phyloP scores from a whole-genome alignment of 1,284 basidiomycete species.

The Boletus smithii region DNA sequence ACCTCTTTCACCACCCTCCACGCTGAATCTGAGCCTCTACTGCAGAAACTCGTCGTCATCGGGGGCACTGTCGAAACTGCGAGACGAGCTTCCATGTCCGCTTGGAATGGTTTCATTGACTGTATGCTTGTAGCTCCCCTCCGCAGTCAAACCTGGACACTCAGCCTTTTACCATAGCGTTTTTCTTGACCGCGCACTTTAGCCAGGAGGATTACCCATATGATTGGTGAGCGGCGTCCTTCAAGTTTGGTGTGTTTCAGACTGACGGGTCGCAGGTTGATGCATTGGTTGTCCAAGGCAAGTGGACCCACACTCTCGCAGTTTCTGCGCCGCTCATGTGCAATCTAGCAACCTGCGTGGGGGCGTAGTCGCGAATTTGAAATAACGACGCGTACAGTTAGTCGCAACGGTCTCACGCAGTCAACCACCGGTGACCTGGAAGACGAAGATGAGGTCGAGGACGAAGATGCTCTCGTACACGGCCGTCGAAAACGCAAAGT shows the following conservation, averaged over 20 bases:
- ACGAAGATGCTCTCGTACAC: constrained; percentile 50
- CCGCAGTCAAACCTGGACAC: not conserved
- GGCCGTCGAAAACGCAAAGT: constrained; percentile 72
- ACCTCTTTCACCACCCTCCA: not conserved
- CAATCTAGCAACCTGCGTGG: constrained; percentile 74
- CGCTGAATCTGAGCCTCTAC: not conserved
- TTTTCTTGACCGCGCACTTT: constrained; percentile 84
- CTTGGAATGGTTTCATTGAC: constrained; percentile 83
- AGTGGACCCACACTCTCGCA: constrained; percentile 5
- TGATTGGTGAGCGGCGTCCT: constrained; percentile 54
- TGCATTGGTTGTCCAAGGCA: constrained; percentile 83
- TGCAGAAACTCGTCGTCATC: constrained; percentile 73
- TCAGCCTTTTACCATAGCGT: constrained; percentile 47
- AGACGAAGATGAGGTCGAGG: constrained; percentile 65
- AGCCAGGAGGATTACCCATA: constrained; percentile 82
- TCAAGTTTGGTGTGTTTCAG: constrained; percentile 4
- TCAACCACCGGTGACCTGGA: constrained; percentile 71
- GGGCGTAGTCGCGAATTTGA: constrained; percentile 81
- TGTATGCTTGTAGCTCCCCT: constrained; percentile 46
- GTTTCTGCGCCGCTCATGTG: constrained; percentile 16
- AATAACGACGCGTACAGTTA: constrained; percentile 72
- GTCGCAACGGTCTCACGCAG: constrained; percentile 58
- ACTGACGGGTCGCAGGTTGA: constrained; percentile 52
- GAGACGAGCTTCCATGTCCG: constrained; percentile 68
- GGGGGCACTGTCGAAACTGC: constrained; percentile 77